These are phyloP conservation scores for Geosmithia putterillii DNA, from an alignment of 2,329 filamentous ascomycete species.

Conservation along the genomic window DNA sequence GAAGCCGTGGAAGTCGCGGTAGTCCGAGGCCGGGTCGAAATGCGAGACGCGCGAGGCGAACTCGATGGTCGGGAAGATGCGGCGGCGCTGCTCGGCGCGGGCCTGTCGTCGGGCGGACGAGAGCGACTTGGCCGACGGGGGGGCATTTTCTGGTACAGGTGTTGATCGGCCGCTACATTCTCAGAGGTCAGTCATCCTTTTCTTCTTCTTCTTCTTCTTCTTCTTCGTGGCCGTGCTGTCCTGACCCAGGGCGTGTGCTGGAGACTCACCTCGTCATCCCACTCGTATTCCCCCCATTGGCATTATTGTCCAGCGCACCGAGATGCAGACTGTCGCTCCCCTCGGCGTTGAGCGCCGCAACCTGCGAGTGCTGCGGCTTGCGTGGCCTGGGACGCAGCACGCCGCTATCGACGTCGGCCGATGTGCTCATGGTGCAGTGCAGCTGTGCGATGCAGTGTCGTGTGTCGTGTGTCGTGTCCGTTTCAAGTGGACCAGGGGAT, in stretches of 20 bases:
- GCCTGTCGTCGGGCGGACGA: slow-evolving; percentile 75
- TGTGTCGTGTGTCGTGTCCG: too few species aligned
- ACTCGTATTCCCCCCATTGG: slow-evolving; percentile 4
- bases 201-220: slow-evolving; percentile 30
- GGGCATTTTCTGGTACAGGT: slow-evolving; percentile 76
- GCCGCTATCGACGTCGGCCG: slow-evolving; percentile 17
- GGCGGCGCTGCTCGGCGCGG: slow-evolving; percentile 66
- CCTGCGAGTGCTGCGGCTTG: slow-evolving; percentile 34
- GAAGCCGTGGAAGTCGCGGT: slow-evolving; percentile 92
- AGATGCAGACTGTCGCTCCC: neutral
- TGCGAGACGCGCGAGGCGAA: slow-evolving; percentile 87
- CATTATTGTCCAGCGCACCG: neutral
- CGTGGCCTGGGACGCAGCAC: slow-evolving; percentile 36
- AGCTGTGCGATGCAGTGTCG: too few species aligned
- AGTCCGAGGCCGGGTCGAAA: slow-evolving; percentile 85
- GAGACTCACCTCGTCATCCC: too few species aligned
- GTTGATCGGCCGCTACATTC: slow-evolving; percentile 69
- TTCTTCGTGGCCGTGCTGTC: slow-evolving; percentile 20
- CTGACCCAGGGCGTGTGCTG: neutral
- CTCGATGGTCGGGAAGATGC: slow-evolving; percentile 86
- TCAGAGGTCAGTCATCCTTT: too few species aligned
- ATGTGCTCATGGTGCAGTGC: slow-evolving; percentile 2
- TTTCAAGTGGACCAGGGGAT: too few species aligned
- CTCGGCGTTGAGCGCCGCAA: slow-evolving; percentile 25
- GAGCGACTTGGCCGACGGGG: slow-evolving; percentile 79